A percentile compares a stretch with the other conserved stretches of the same genome.
These are phyloP conservation scores for Xylaria sp. DNA, from an alignment of 2,329 filamentous ascomycete species.

Conservation along the genomic window DNA sequence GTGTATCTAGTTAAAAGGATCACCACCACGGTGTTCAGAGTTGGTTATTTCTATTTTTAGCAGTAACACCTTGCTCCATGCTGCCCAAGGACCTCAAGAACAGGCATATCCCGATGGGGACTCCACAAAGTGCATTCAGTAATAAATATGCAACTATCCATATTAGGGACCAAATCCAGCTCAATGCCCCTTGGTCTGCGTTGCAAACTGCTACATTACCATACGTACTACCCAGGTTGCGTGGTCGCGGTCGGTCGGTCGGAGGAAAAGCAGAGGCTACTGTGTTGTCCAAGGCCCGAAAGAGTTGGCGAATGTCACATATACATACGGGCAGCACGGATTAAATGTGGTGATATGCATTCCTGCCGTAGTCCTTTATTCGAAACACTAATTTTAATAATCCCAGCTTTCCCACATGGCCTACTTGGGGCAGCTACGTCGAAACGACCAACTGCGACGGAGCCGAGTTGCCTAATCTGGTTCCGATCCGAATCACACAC, in stretches of 20 bases:
- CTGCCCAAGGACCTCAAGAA: too few relatives aligned
- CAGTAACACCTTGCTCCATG: neutral
- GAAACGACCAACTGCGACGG: constrained; percentile 39
- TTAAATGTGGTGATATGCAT: constrained; percentile 21
- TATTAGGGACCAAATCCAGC: too few relatives aligned
- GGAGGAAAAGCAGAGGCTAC: too few relatives aligned
- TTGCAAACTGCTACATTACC: too few relatives aligned
- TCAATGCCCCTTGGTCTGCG: too few relatives aligned
- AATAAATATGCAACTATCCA: too few relatives aligned
- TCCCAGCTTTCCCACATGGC: constrained; percentile 36
- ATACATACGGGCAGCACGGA: neutral
- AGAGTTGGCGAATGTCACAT: neutral
- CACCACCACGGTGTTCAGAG: neutral
- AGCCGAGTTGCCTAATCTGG: constrained; percentile 41
- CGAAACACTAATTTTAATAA: constrained; percentile 39
- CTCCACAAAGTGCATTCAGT: too few relatives aligned
- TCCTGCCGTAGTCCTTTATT: constrained; percentile 39
- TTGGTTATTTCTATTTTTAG: constrained; percentile 14
- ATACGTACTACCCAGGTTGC: too few relatives aligned
- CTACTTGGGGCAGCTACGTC: constrained; percentile 31
- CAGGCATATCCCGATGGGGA: neutral
- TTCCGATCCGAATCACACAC: constrained; percentile 31
- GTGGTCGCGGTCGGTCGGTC: too few relatives aligned
- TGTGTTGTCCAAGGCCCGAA: too few relatives aligned
- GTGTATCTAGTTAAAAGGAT: neutral